A percentile compares a stretch with the other conserved stretches of the same genome.
These are phyloP conservation scores for Penicillium sp. DNA, from an alignment of 2,329 filamentous ascomycete species.

Conservation along the genomic window DNA sequence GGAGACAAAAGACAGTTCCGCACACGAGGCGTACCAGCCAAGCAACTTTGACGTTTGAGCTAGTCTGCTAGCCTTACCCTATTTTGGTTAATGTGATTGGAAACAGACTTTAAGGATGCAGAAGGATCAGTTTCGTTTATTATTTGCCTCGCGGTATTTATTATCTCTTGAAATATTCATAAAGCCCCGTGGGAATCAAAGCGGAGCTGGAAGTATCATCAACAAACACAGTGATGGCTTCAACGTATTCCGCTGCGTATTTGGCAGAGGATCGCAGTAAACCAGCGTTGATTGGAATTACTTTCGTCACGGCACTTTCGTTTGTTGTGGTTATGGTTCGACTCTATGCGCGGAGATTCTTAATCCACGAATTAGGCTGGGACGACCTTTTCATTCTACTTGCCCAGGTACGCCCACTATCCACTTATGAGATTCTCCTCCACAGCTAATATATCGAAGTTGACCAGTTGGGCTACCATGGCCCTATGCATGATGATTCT, in stretches of 20 bases:
- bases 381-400: constrained; percentile 19
- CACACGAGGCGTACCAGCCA: not conserved
- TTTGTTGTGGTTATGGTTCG: constrained; percentile 10
- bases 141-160: not conserved
- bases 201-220: not conserved
- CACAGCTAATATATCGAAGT: not conserved
- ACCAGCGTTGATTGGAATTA: constrained; percentile 25
- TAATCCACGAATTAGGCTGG: constrained; percentile 18
- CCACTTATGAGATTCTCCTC: too few relatives aligned
- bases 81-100: not conserved
- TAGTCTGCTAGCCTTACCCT: not conserved
- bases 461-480: constrained; percentile 9
- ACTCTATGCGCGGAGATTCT: constrained; percentile 7
- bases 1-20: not conserved
- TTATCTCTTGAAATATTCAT: not conserved
- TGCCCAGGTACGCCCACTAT: constrained; percentile 10
- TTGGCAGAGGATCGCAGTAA: not conserved
- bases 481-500: constrained; percentile 12
- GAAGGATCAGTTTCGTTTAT: not conserved
- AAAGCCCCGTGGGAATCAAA: not conserved
- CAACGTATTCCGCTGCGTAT: not conserved
- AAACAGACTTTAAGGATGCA: not conserved
- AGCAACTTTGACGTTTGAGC: not conserved
- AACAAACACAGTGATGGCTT: not conserved
- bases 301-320: constrained; percentile 9